Conservation (phyloP, 441 rosid genomes). For the Syzygium malaccense region DNA sequence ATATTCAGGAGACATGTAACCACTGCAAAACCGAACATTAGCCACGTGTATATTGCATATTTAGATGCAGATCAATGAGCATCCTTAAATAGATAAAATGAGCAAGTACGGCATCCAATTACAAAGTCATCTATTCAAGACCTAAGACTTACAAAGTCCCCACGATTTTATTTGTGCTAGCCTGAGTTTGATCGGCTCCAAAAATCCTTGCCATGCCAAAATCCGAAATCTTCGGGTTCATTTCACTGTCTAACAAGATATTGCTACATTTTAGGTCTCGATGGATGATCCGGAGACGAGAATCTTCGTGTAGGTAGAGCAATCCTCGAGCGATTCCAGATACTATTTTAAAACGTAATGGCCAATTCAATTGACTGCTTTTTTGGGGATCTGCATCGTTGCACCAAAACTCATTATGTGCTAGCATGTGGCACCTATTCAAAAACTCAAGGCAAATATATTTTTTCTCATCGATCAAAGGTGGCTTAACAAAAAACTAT, state of each 20-base stretch:
- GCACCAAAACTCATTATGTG: not conserved
- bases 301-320: not conserved
- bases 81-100: not conserved
- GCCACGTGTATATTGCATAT: not conserved
- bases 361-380: not conserved
- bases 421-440: not conserved
- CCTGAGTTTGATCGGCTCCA: not conserved
- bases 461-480: fast-evolving
- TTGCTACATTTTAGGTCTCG: not conserved
- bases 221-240: not conserved
- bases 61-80: fast-evolving
- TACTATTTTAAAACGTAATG: not conserved
- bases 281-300: not conserved
- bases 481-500: not conserved
- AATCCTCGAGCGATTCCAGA: not conserved
- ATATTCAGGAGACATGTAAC: not conserved
- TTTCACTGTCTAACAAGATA: not conserved
- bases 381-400: not conserved
- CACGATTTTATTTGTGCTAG: not conserved
- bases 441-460: not conserved
- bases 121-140: not conserved
- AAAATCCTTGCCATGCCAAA: not conserved
- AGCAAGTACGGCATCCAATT: fast-evolving
- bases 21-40: not conserved
- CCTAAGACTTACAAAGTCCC: not conserved